Base-by-base conservation (phyloP, 306 rosid genomes). In the Lotus japonicus region DNA sequence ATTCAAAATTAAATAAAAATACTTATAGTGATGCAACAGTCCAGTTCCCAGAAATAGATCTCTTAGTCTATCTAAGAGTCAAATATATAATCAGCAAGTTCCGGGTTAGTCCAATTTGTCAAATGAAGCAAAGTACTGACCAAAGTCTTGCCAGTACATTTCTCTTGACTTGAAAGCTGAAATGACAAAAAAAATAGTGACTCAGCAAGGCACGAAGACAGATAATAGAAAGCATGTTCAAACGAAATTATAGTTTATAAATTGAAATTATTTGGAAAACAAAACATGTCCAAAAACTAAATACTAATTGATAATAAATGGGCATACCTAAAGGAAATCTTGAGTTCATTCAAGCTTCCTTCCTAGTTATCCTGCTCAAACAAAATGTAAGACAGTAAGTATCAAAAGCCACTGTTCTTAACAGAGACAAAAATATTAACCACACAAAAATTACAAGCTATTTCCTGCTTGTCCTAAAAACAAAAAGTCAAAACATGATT, bases 281-380 rank as follows among this genome's bases (percentile, higher is more conserved):
- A 31, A 31, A 31, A 31, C 36, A 26, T 2, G 31, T 26, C 31
- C 31, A 3, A 26, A 26, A 26, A 9, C 39, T 6, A 5, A 5
- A 49, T n/a, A n/a, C n/a, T 4, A 11, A 68, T 61, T 64, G 73
- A 49, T 36, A 65, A 46, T 28, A 62, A 64, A 77, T 54, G 70
- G 42, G 44, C 63, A 74, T 26, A 73, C 94, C 88, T 13, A 54
- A 16, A 70, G 60, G 43, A 58, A 64, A 72, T 42, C 46, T 62
- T 77, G 53, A 7, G 70, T 74, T 54, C 60, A 52, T 50, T 90
- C 68, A 94, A 82, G 92, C 95, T 79, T 90, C 97, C 82, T 86
- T 94, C 84, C 89, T 82, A 26, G 92, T 88, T 77, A 94, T 85
- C 90, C 98, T 94, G 90, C 60, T 64, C 0, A 0, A 55, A 71